Base-by-base conservation (phyloP, 2,329 filamentous ascomycete species). In the Neobulgaria alba region DNA sequence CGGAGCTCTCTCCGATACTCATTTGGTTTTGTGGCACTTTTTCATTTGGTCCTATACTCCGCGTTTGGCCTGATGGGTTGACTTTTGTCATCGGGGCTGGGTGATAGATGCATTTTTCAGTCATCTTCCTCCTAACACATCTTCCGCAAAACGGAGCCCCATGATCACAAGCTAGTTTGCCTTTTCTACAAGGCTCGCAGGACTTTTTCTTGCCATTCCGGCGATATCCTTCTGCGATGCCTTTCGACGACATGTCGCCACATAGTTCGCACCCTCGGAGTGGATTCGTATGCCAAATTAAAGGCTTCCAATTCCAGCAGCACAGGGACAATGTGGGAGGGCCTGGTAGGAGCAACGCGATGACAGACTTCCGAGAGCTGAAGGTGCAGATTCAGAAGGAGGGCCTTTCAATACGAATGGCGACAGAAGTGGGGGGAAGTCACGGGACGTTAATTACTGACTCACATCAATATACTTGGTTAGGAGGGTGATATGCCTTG, bases 141-240 rank as follows among this genome's bases (percentile, higher is more conserved):
- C 54, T 42, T 18, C 51, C 53, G 37, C 55, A 59, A 36, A 43
- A 43, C 3, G 55, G 56, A 10, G 35, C 31, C 7, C 43, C 48
- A 43, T 59, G 55, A 35, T 55, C 54, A 39, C 55, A 59, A 4
- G 51, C 53, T 10, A 59, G 19, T 33, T 59, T 59, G 5, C 53
- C 53, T 20, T 55, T 57, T 10, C 54, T 38, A 43, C 56, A 59
- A 10, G 54, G 55, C 37, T 59, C 55, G 41, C 56, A 59, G 8
- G 54, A 50, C 43, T 56, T 52, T 33, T 49, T 48, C 35, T 56
- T 55, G 29, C 56, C 56, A 40, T 59, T 59, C 10, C 55, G 47
- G 33, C 56, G 53, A 19, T 52, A 53, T 3, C 51, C 49, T 30
- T 49, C 39, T 20, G 41, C 10, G 15, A 19, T 9, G 20, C 36